A percentile compares a stretch with the other conserved stretches of the same genome.
phyloP scores from a whole-genome alignment of 768 basidiomycete species.

The Russula vinacea region DNA sequence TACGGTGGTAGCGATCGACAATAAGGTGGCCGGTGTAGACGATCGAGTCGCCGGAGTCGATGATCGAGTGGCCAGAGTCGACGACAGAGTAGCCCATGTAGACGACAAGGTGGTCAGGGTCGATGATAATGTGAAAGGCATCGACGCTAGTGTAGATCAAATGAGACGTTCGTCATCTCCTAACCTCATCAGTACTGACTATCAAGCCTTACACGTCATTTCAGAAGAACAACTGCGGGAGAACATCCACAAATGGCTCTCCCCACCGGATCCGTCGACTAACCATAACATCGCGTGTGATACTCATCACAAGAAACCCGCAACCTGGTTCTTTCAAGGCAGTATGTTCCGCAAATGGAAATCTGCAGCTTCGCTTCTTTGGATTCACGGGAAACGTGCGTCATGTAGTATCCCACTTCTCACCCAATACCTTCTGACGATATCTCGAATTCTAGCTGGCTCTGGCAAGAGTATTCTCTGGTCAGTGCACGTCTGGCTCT shows the following conservation, averaged over 20 bases:
- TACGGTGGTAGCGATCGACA: neutral
- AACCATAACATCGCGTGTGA: neutral
- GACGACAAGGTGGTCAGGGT: no score
- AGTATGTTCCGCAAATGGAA: neutral
- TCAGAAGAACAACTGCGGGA: neutral
- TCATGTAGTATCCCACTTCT: neutral
- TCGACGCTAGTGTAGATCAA: neutral
- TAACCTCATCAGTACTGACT: neutral
- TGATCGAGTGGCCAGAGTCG: no score
- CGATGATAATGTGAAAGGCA: no score
- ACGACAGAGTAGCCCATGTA: no score
- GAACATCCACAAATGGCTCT: neutral
- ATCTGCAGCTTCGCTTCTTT: neutral
- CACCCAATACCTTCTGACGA: neutral
- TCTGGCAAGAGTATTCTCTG: neutral
- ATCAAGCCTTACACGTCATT: neutral
- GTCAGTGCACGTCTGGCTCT: neutral
- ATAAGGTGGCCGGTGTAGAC: no score
- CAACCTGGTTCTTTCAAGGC: neutral
- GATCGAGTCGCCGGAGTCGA: no score
- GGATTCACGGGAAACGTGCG: constrained; percentile 4
- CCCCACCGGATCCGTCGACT: neutral
- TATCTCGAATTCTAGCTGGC: neutral
- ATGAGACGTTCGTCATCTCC: neutral
- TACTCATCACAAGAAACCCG: neutral